These are phyloP conservation scores for Aspergillus sparsus DNA, from an alignment of 495 filamentous ascomycete species.

Conservation along the genomic window DNA sequence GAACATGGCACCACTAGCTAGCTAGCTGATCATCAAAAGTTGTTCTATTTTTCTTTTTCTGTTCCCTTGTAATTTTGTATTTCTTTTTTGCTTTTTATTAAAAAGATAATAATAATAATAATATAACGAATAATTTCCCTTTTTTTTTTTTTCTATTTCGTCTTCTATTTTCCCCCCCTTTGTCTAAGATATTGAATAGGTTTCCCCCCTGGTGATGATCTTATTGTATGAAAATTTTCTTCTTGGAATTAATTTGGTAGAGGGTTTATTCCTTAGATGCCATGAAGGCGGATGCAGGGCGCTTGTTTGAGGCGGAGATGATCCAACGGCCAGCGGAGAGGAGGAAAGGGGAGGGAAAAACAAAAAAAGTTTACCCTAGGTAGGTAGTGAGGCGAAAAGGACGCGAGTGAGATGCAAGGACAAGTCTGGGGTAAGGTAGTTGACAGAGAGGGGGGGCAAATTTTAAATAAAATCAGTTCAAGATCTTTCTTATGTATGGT, in stretches of 20 bases:
- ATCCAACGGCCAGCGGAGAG: conserved; percentile 21
- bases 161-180: background rate
- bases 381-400: conserved; percentile 10
- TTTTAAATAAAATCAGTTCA: background rate
- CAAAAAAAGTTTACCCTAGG: background rate
- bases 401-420: background rate
- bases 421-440: conserved; percentile 16
- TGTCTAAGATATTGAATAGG: background rate
- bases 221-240: background rate
- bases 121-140: conserved; percentile 1
- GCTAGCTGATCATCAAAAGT: conserved; percentile 24
- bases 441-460: background rate
- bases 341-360: conserved; percentile 12
- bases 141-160: conserved; percentile 6
- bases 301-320: conserved; percentile 21
- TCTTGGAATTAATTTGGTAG: background rate
- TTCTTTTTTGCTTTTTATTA: background rate
- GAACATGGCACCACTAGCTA: conserved; percentile 33
- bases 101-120: no score
- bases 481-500: background rate
- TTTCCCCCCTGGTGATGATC: conserved; percentile 1
- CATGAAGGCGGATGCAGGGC: conserved; percentile 17
- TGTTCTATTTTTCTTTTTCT: conserved; percentile 15
- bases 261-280: conserved; percentile 1
- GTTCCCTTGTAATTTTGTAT: conserved; percentile 3